Conservation (phyloP, 345 rosid species). For the Iberis pinnata region DNA sequence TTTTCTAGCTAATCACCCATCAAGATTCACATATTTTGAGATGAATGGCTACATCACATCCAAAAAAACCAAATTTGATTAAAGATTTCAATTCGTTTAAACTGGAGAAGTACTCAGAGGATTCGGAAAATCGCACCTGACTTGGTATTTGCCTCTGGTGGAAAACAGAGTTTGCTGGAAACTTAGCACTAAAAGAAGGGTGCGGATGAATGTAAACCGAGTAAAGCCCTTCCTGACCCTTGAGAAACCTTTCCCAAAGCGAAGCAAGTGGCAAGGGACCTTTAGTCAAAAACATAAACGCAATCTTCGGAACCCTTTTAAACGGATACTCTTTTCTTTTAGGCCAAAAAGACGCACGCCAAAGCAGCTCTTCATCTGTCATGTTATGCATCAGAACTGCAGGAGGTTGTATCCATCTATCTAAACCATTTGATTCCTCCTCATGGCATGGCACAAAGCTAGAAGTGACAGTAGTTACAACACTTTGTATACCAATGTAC, state of each 20-base stretch:
- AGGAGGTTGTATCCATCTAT: slow-evolving; percentile 55
- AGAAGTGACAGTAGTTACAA: slow-evolving; percentile 39
- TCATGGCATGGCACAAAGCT: slow-evolving; percentile 43
- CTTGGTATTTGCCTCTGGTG: slow-evolving; percentile 75
- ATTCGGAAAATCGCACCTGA: slow-evolving; percentile 41
- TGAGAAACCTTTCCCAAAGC: slow-evolving; percentile 81
- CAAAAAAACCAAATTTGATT: not conserved
- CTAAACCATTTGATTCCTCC: slow-evolving; percentile 36
- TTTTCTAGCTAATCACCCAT: not conserved
- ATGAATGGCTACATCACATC: not conserved
- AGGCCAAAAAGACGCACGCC: slow-evolving; percentile 74
- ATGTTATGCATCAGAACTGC: slow-evolving; percentile 52
- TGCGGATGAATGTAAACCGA: slow-evolving; percentile 72
- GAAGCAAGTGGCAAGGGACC: slow-evolving; percentile 81
- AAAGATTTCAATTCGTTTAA: no score
- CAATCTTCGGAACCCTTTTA: slow-evolving; percentile 61
- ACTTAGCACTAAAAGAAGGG: slow-evolving; percentile 45
- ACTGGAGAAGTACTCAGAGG: no score
- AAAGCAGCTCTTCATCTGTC: slow-evolving; percentile 72
- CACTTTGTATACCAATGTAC: slow-evolving; percentile 46
- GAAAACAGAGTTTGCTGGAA: slow-evolving; percentile 56
- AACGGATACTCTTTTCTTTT: slow-evolving; percentile 57
- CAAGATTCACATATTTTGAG: not conserved
- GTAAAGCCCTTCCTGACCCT: slow-evolving; percentile 60
- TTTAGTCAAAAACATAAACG: slow-evolving; percentile 85